A percentile compares a stretch with the other conserved stretches of the same genome.
Conservation (phyloP, 2,329 filamentous ascomycete genomes). For the Chrysoporthe austroafricana region DNA sequence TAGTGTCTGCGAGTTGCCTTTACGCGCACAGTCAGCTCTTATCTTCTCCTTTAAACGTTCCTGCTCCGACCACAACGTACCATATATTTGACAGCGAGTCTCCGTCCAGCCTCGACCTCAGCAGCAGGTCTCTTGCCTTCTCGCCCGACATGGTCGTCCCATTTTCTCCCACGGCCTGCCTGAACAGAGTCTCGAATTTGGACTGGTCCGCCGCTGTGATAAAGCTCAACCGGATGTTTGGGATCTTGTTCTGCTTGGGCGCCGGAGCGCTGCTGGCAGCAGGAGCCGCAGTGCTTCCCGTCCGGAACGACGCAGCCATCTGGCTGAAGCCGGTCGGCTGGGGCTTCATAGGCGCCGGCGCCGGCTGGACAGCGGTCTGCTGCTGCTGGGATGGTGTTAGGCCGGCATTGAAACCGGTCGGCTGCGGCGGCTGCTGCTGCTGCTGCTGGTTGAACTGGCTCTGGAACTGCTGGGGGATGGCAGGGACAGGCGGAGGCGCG, state of each 20-base stretch:
- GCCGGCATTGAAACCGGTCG: conserved; percentile 50
- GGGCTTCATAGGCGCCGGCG: conserved; percentile 66
- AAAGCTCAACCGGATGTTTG: conserved; percentile 91
- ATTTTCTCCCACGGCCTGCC: conserved; percentile 84
- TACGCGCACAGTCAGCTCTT: conserved; percentile 14
- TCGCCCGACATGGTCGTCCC: conserved; percentile 89
- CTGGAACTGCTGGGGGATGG: conserved; percentile 63
- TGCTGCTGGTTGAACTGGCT: conserved; percentile 60
- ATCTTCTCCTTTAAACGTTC: no score
- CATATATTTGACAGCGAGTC: conserved; percentile 91
- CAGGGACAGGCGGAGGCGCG: conserved; percentile 58
- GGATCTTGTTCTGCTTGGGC: conserved; percentile 71
- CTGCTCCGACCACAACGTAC: conserved; percentile 50
- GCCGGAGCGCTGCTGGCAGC: conserved; percentile 54
- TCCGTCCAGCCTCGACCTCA: conserved; percentile 87
- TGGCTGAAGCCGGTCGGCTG: conserved; percentile 68
- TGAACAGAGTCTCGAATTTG: conserved; percentile 98
- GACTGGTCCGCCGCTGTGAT: conserved; percentile 93
- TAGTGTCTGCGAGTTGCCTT: conserved; percentile 92
- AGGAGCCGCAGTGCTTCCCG: conserved; percentile 49
- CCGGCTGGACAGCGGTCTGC: conserved; percentile 51
- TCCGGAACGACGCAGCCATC: conserved; percentile 70
- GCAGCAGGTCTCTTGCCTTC: conserved; percentile 84
- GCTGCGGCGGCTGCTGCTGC: conserved; percentile 48
- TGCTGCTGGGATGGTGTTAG: conserved; percentile 52